Base-by-base conservation (phyloP, 768 basidiomycete species). In the Leccinum imitatum region DNA sequence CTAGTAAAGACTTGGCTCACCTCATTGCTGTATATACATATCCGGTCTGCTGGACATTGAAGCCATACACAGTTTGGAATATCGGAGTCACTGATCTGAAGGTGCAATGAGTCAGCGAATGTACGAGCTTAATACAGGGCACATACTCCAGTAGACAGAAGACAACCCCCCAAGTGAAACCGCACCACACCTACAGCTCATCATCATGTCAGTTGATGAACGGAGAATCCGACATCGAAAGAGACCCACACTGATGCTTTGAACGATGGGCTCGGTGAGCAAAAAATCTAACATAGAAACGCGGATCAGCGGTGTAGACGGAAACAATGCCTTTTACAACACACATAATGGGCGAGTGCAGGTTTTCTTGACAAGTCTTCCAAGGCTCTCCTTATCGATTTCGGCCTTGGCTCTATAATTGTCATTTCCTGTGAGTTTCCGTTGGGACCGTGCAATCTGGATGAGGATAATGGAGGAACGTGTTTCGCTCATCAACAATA, bases 81-180 rank as follows among this genome's bases (percentile, higher is more conserved):
- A 85, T 80, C 7, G 79, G 82, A 3, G 79, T 72, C 30, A 86
- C 76, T 1, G 85, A 84, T 62, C 85, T 85, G 13, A 14, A 37
- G 6, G 11, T 4, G 2, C 19, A 3, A 37, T 59, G 13, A 47
- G 44, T 21, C 8, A 7, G 27, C 15, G 31, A 23, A 7, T 10
- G 21, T 15, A 39, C 11, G 8, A 11, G 30, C n/a, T 47, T 13
- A 6, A 21, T 3, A 19, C 10, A 19, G 27, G 31, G 21, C 11
- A 51, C 74, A 1, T 66, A 86, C 84, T 83, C 83, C 23, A 89
- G 75, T 58, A 91, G 73, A 54, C 84, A 85, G 64, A 82, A 93
- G 21, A 87, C 71, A 1, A 91, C 80, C 0, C 90, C 91, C 90
- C 90, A 93, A 0, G 81, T 80, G 59, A 92, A 84, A 46, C 85